phyloP scores from a whole-genome alignment of 495 filamentous ascomycete genomes.

The Penicillium taxi region DNA sequence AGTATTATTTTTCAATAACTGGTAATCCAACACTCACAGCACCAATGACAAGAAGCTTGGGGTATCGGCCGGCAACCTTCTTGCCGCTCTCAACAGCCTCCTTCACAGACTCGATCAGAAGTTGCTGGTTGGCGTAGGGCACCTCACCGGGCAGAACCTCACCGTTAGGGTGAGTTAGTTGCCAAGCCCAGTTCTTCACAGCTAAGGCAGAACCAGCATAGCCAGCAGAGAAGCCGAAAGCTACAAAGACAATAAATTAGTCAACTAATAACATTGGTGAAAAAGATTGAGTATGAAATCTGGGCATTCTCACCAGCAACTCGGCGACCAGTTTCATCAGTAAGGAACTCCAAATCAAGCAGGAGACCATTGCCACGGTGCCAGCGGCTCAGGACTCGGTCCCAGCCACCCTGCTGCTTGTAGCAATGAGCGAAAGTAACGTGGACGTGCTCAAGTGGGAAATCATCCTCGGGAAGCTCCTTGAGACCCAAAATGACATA shows the following conservation, averaged over 20 bases:
- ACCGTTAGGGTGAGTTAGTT: constrained; percentile 58
- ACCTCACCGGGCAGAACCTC: constrained; percentile 59
- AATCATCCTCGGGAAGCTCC: constrained; percentile 83
- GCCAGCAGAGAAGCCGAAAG: constrained; percentile 70
- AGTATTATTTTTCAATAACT: constrained; percentile 6
- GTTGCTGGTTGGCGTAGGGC: constrained; percentile 68
- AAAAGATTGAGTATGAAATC: background rate
- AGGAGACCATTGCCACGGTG: constrained; percentile 74
- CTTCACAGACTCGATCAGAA: constrained; percentile 67
- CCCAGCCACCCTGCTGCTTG: constrained; percentile 85
- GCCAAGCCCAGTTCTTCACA: constrained; percentile 83
- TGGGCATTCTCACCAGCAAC: constrained; percentile 49
- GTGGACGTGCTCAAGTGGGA: constrained; percentile 79
- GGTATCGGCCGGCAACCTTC: constrained; percentile 43
- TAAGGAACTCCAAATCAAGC: constrained; percentile 88
- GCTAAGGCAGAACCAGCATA: constrained; percentile 76
- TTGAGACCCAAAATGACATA: constrained; percentile 89
- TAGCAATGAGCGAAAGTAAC: constrained; percentile 81
- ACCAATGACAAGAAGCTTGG: constrained; percentile 53
- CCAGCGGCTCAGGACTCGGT: constrained; percentile 71
- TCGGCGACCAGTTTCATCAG: constrained; percentile 65
- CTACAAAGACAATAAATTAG: constrained; percentile 15
- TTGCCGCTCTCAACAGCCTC: constrained; percentile 52
- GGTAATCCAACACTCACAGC: constrained; percentile 32
- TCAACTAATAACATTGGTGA: constrained; percentile 28